These are phyloP conservation scores for Leccinum aurantiacum DNA, from an alignment of 768 basidiomycete species.

Conservation along the genomic window DNA sequence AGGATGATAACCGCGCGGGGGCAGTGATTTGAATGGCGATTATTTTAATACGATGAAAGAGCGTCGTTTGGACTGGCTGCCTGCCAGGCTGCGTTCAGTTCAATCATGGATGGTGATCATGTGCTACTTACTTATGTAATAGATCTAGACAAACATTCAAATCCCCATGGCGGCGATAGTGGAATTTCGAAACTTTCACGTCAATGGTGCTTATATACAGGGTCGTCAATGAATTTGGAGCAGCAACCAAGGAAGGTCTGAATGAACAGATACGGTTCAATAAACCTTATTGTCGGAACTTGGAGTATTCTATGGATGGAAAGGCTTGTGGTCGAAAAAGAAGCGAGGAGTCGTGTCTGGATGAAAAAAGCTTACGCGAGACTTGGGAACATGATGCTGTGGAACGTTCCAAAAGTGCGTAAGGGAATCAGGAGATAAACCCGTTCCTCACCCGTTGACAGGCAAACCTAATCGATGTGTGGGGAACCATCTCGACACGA, in stretches of 20 bases:
- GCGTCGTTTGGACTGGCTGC: background rate
- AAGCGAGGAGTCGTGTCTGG: background rate
- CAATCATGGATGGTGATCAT: background rate
- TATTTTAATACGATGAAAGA: constrained; percentile 17
- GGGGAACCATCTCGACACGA: constrained; percentile 8
- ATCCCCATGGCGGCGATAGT: constrained; percentile 31
- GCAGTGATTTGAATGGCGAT: constrained; percentile 15
- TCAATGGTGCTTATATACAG: constrained; percentile 10
- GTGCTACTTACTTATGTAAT: background rate
- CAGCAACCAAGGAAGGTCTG: constrained; percentile 13
- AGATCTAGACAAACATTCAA: constrained; percentile 5
- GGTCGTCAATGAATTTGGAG: constrained; percentile 20
- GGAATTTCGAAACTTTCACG: constrained; percentile 17
- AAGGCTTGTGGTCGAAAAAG: background rate
- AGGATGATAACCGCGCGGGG: constrained; percentile 30
- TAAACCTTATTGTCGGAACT: constrained; percentile 15
- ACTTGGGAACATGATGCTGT: constrained; percentile 7
- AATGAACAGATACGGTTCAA: constrained; percentile 13
- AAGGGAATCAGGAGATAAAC: constrained; percentile 9
- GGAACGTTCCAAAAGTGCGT: background rate
- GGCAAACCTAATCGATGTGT: constrained; percentile 15
- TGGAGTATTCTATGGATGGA: constrained; percentile 1
- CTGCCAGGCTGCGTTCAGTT: background rate
- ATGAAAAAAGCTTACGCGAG: constrained; percentile 6
- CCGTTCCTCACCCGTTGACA: constrained; percentile 2